Evolutionary conservation across 805 yeast genomes (phyloP).

Genomic region (Wickerhamomyces subpelliculosus): DNA sequence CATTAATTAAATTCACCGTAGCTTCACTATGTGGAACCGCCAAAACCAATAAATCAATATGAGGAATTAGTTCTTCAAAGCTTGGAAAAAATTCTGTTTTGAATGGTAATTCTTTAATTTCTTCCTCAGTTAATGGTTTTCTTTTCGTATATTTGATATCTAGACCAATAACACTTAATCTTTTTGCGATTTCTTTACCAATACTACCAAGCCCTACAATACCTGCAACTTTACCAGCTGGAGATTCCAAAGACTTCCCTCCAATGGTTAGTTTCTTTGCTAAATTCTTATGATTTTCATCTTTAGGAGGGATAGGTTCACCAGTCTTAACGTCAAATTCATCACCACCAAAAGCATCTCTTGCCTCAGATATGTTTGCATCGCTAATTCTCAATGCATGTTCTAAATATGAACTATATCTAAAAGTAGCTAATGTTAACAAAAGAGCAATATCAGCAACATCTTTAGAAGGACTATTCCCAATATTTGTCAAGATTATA

Average conservation of each 20-base stretch:
- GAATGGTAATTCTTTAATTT: conserved; percentile 34
- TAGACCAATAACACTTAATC: conserved; percentile 58
- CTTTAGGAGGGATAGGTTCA: conserved; percentile 12
- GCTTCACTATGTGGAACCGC: conserved; percentile 61
- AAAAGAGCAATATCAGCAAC: conserved; percentile 69
- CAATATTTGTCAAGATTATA: conserved; percentile 54
- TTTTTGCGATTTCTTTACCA: conserved; percentile 56
- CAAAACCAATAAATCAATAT: conserved; percentile 51
- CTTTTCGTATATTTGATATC: conserved; percentile 56
- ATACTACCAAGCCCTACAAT: conserved; percentile 74
- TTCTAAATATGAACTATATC: conserved; percentile 47
- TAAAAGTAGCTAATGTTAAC: conserved; percentile 51
- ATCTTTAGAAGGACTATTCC: conserved; percentile 52
- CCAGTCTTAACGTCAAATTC: conserved; percentile 28
- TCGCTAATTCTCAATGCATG: conserved; percentile 29
- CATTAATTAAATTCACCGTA: conserved; percentile 50
- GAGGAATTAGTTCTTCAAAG: conserved; percentile 35
- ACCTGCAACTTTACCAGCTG: conserved; percentile 50
- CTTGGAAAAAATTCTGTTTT: conserved; percentile 36
- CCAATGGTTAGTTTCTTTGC: conserved; percentile 39
- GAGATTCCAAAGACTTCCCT: conserved; percentile 40
- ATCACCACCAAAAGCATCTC: conserved; percentile 31
- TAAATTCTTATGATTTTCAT: conserved; percentile 29
- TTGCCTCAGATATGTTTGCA: conserved; percentile 37
- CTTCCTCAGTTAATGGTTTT: conserved; percentile 30